phyloP scores from a whole-genome alignment of 352 stramenopile genomes.

The Globisporangium nagaii region DNA sequence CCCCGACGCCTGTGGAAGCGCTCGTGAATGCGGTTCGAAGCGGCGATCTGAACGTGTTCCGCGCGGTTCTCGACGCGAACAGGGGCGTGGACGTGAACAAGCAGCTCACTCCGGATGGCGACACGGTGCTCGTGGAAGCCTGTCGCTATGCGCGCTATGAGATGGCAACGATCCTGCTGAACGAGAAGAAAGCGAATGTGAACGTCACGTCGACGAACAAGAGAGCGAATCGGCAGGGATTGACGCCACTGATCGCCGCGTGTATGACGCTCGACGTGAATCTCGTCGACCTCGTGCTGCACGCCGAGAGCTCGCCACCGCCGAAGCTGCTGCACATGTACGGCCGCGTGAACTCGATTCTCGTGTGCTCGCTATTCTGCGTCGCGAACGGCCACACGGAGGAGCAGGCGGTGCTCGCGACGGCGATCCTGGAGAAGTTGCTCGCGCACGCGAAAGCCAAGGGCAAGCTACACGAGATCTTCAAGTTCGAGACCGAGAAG shows the following conservation, averaged over 20 bases:
- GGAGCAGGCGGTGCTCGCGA: conserved; percentile 30
- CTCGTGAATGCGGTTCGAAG: conserved; percentile 12
- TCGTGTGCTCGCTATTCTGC: conserved; percentile 41
- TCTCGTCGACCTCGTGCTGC: conserved; percentile 37
- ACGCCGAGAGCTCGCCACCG: not conserved
- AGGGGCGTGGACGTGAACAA: conserved; percentile 31
- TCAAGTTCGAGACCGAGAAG: conserved; percentile 34
- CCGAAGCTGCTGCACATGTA: conserved; percentile 33
- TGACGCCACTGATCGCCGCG: conserved; percentile 47
- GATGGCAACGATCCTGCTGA: conserved; percentile 33
- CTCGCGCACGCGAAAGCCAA: conserved; percentile 31
- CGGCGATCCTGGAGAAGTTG: conserved; percentile 33
- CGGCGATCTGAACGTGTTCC: conserved; percentile 8
- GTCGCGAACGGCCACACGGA: conserved; percentile 48
- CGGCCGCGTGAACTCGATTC: conserved; percentile 31
- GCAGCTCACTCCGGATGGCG: conserved; percentile 23
- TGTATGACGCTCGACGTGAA: conserved; percentile 43
- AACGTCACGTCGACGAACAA: conserved; percentile 32
- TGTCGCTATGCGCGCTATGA: conserved; percentile 46
- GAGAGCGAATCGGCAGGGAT: conserved; percentile 23
- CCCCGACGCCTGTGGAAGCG: conserved; percentile 8
- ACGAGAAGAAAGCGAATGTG: conserved; percentile 20
- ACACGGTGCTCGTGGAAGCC: conserved; percentile 43
- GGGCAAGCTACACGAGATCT: conserved; percentile 20
- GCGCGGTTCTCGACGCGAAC: conserved; percentile 1